These are phyloP conservation scores for Batkoa obscura DNA, from an alignment of 371 early-diverging fungal species.

Conservation along the genomic window DNA sequence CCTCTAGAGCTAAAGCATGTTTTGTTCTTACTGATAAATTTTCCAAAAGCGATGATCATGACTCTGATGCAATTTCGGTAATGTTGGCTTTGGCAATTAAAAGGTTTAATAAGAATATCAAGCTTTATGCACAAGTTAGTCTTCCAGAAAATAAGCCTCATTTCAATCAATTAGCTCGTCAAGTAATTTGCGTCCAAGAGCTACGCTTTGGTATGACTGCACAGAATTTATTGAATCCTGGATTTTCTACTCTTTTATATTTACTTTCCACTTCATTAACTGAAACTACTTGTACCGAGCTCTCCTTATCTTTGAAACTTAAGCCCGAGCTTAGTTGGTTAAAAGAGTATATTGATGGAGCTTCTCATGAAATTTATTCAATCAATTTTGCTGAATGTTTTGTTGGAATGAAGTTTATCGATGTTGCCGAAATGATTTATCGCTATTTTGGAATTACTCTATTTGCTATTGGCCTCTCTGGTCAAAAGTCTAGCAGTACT, in stretches of 20 bases:
- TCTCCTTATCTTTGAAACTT: conserved; percentile 10
- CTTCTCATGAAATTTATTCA: conserved; percentile 38
- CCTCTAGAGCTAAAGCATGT: conserved; percentile 24
- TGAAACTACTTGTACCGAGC: conserved; percentile 17
- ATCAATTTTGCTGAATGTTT: conserved; percentile 20
- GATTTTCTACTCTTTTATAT: conserved; percentile 33
- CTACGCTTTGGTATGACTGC: conserved; percentile 44
- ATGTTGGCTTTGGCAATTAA: conserved; percentile 37
- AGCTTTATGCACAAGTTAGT: conserved; percentile 34
- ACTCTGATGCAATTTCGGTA: conserved; percentile 33
- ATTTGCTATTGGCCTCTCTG: conserved; percentile 25
- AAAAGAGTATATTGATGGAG: conserved; percentile 33
- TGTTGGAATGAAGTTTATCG: conserved; percentile 23
- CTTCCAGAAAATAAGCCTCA: conserved; percentile 44
- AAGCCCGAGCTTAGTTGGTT: conserved; percentile 18
- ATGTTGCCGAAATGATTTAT: conserved; percentile 27
- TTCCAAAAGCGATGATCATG: conserved; percentile 16
- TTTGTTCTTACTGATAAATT: conserved; percentile 31
- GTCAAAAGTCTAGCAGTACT: neutral
- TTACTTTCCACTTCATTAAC: conserved; percentile 39
- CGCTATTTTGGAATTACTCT: conserved; percentile 24
- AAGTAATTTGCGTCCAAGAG: conserved; percentile 45
- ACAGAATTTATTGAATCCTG: conserved; percentile 39
- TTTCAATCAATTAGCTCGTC: conserved; percentile 36
- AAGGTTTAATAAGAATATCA: conserved; percentile 25